phyloP scores from a whole-genome alignment of 257 asterid species.

The Solanum pennellii region DNA sequence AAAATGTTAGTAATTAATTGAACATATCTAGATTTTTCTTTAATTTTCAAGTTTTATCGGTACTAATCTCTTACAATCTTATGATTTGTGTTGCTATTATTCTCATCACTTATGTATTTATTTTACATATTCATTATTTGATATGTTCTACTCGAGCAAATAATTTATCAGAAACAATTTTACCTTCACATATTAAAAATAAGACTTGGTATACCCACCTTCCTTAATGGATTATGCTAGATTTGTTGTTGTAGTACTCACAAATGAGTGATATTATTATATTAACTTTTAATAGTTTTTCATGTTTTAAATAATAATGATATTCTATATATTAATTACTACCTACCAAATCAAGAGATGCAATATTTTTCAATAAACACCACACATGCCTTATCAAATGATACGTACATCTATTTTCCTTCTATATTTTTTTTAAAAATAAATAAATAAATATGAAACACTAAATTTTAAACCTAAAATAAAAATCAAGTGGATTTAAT shows the following conservation, averaged over 20 bases:
- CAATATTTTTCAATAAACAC: background rate
- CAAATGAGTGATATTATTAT: background rate
- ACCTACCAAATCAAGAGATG: background rate
- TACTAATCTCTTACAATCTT: background rate
- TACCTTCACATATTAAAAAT: no score
- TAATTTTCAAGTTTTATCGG: no score
- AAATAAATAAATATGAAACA: background rate
- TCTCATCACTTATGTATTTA: background rate
- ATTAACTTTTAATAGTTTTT: background rate
- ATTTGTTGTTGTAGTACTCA: background rate
- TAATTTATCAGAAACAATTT: accelerated
- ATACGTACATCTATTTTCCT: background rate
- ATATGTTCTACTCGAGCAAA: no score
- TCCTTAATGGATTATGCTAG: no score
- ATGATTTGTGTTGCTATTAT: background rate
- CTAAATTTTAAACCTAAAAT: background rate
- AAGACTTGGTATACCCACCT: background rate
- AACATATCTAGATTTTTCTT: background rate
- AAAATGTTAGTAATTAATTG: no score
- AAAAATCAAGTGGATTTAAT: background rate
- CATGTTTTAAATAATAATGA: background rate
- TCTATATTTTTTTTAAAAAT: background rate
- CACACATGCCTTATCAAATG: background rate
- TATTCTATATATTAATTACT: background rate
- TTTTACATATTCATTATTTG: no score